Evolutionary conservation across 257 asterid genomes (phyloP).

Genomic region (Fraxinus quadrangulata): DNA sequence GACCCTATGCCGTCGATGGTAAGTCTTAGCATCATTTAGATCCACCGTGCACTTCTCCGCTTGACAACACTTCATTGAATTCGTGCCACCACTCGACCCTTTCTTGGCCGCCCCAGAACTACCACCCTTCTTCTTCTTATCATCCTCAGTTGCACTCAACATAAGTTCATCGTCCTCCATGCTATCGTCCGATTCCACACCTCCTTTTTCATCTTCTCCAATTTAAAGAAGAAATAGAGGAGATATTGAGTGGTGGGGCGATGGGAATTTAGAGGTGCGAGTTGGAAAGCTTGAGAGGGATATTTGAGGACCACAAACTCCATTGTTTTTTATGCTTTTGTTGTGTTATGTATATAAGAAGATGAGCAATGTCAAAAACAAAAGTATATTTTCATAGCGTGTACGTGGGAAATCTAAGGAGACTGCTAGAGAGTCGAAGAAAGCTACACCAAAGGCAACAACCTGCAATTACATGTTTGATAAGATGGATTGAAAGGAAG

Average conservation of each 20-base stretch:
- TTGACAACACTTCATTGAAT: conserved; percentile 55
- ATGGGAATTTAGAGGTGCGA: conserved; percentile 54
- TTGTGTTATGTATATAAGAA: not conserved
- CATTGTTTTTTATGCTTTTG: conserved; percentile 7
- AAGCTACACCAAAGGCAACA: not conserved
- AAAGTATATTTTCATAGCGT: conserved; percentile 13
- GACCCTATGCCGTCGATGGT: conserved; percentile 72
- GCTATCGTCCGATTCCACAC: conserved; percentile 8
- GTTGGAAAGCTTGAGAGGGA: conserved; percentile 43
- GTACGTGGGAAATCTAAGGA: conserved; percentile 30
- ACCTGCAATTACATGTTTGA: no score
- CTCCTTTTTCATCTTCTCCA: conserved; percentile 32
- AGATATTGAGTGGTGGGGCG: conserved; percentile 42
- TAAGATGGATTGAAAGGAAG: no score
- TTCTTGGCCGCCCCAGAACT: conserved; percentile 29
- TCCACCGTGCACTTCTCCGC: conserved; percentile 62
- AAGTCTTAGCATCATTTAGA: conserved; percentile 55
- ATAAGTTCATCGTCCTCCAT: conserved; percentile 34
- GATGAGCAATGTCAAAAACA: conserved; percentile 28
- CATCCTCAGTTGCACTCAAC: conserved; percentile 30
- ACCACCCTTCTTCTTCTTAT: conserved; percentile 44
- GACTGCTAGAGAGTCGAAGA: conserved; percentile 11
- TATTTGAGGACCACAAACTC: conserved; percentile 61
- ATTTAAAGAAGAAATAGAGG: conserved; percentile 12
- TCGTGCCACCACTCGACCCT: conserved; percentile 18